phyloP scores from a whole-genome alignment of 495 filamentous ascomycete species.

The Daldinia decipiens region DNA sequence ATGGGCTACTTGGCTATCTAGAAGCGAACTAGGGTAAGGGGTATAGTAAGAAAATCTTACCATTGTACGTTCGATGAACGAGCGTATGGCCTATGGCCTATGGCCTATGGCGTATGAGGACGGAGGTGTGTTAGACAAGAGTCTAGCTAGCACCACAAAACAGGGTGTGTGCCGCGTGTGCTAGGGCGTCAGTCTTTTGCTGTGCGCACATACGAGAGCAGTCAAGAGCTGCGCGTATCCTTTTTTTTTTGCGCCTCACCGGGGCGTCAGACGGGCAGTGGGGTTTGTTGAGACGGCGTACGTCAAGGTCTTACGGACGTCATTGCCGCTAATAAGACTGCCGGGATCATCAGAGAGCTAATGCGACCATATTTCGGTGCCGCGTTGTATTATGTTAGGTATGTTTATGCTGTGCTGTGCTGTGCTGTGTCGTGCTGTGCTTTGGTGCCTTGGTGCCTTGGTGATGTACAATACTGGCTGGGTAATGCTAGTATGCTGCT shows the following conservation, averaged over 20 bases:
- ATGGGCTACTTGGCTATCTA: slow-evolving; percentile 46
- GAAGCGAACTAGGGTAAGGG: slow-evolving; percentile 33
- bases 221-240: slow-evolving; percentile 35
- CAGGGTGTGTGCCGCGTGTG: slow-evolving; percentile 38
- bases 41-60: slow-evolving; percentile 58
- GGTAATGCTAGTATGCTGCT: neutral
- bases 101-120: slow-evolving; percentile 39
- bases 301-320: slow-evolving; percentile 49
- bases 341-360: slow-evolving; percentile 43
- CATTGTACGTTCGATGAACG: slow-evolving; percentile 51
- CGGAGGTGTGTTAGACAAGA: slow-evolving; percentile 54
- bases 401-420: slow-evolving; percentile 33
- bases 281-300: slow-evolving; percentile 48
- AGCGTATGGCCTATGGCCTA: slow-evolving; percentile 32
- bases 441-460: slow-evolving; percentile 15
- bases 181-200: slow-evolving; percentile 37
- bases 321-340: slow-evolving; percentile 47
- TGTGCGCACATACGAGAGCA: slow-evolving; percentile 39
- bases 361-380: slow-evolving; percentile 42
- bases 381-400: slow-evolving; percentile 44
- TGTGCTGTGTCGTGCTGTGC: slow-evolving; percentile 23
- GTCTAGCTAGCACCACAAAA: slow-evolving; percentile 44
- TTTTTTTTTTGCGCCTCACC: slow-evolving; percentile 44
- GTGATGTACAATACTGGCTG: slow-evolving; percentile 2
- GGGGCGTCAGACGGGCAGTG: slow-evolving; percentile 48